A percentile compares a stretch with the other conserved stretches of the same genome.
These are phyloP conservation scores for Pestalotiopsis sp. DNA, from an alignment of 2,329 filamentous ascomycete species.

Conservation along the genomic window DNA sequence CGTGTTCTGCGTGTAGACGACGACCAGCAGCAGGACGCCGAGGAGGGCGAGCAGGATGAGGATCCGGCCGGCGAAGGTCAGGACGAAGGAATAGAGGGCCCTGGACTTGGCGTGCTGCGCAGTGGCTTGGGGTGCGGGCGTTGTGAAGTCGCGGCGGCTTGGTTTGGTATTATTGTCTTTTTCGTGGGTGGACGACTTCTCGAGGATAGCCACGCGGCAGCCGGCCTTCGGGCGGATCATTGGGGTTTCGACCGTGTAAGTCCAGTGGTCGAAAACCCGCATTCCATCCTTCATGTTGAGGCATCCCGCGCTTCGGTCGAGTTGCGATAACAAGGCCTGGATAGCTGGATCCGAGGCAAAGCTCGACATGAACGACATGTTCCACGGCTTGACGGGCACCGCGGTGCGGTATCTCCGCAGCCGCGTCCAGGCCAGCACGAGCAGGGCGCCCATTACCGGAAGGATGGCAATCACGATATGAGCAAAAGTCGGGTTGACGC, in stretches of 20 bases:
- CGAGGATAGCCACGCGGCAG: too few species aligned
- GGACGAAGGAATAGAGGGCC: slow-evolving; percentile 25
- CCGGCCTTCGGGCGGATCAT: too few species aligned
- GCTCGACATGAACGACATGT: slow-evolving; percentile 33
- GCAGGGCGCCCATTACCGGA: slow-evolving; percentile 26
- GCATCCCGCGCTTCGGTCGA: slow-evolving; percentile 19
- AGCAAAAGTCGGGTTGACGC: slow-evolving; percentile 24
- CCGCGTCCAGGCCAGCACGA: slow-evolving; percentile 21
- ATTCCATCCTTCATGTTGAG: slow-evolving; percentile 16
- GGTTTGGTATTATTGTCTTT: too few species aligned
- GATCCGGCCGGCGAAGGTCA: slow-evolving; percentile 23
- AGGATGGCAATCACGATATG: slow-evolving; percentile 26
- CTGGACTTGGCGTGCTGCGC: slow-evolving; percentile 12
- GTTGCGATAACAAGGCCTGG: slow-evolving; percentile 19
- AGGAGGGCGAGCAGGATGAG: slow-evolving; percentile 26
- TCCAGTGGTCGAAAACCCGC: slow-evolving; percentile 21
- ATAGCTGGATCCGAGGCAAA: slow-evolving; percentile 24
- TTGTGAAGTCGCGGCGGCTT: neutral
- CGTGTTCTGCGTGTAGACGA: slow-evolving; percentile 36
- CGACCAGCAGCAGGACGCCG: slow-evolving; percentile 31
- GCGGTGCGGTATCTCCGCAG: slow-evolving; percentile 31
- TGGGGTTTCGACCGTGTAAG: slow-evolving; percentile 15
- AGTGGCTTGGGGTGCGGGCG: slow-evolving; percentile 2
- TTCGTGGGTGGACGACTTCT: too few species aligned
- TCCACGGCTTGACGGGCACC: slow-evolving; percentile 35